Evolutionary conservation across 2,329 filamentous ascomycete genomes (phyloP), one percentile per base, ranked within the genome.

Genomic region (Calonectria fujianensis): DNA sequence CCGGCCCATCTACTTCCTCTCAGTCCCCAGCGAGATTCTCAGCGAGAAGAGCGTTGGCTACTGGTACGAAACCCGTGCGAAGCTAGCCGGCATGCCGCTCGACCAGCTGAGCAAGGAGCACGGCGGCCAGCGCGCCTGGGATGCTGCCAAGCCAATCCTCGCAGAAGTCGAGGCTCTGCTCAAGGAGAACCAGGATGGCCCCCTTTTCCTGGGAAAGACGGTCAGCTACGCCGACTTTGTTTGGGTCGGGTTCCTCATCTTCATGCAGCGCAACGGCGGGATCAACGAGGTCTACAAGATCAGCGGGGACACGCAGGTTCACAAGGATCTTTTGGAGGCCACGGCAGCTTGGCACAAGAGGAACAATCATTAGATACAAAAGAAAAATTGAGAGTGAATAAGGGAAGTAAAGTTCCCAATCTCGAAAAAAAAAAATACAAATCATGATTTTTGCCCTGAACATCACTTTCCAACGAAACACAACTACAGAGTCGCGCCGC

Each of bases 121-220:
- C n/a, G 89, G 88, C 2, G 89, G 88, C 0, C 88, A 91, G 13
- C 72, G 83, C 27, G 86, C 86, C 0, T 94, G 89, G 88, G 83
- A 86, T 16, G 82, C 82, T 0, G 89, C 87, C 0, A 82, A 85
- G 73, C 80, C 84, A 1, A 64, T 76, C 3, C 27, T 89, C 11
- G 77, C 78, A 10, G 81, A 85, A 59, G 78, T 86, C 1, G 86
- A 87, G 63, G 85, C 81, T 2, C 77, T 91, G 69, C 79, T 94
- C 75, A 88, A 88, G 77, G 89, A 92, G 83, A 89, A 89, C 48
- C 80, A 84, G 0, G 87, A 88, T 0, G 93, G 93, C 0, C 90
- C 91, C 0, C 94, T 91, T 80, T 91, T 94, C 70, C 64, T 90
- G 74, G 93, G 93, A 0, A 83, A 88, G 61, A 87, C 86, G 74